A percentile compares a stretch with the other conserved stretches of the same genome.
phyloP scores from a whole-genome alignment of 495 filamentous ascomycete genomes.

The Pseudoneurospora amorphoporcata region DNA sequence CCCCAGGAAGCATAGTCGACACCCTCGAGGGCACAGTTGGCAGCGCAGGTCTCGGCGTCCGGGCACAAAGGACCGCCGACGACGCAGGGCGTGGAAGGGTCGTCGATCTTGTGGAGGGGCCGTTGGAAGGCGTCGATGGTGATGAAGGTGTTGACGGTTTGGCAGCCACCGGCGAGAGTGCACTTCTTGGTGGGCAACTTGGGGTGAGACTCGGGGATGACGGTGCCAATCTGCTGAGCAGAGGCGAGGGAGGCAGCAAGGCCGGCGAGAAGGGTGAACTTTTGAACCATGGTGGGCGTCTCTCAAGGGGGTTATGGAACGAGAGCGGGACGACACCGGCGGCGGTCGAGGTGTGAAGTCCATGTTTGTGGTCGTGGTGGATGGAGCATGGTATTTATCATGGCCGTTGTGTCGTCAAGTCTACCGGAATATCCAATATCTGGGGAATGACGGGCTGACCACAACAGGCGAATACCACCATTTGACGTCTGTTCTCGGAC shows the following conservation, averaged over 20 bases:
- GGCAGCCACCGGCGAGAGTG: slow-evolving; percentile 41
- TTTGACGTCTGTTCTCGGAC: neutral
- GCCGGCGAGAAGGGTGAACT: slow-evolving; percentile 4
- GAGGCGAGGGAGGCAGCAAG: slow-evolving; percentile 4
- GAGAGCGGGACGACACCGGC: neutral
- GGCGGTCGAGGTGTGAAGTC: neutral
- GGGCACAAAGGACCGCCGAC: slow-evolving; percentile 48
- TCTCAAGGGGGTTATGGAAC: neutral
- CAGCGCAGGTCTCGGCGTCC: slow-evolving; percentile 32
- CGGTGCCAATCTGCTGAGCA: slow-evolving; percentile 15
- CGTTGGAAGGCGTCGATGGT: slow-evolving; percentile 45
- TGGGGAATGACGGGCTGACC: neutral
- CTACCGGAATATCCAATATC: neutral
- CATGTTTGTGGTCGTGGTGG: neutral
- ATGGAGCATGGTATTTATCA: neutral
- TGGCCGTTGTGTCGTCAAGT: neutral
- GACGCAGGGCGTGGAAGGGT: slow-evolving; percentile 19
- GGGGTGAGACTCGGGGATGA: slow-evolving; percentile 37
- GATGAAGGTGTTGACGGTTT: slow-evolving; percentile 39
- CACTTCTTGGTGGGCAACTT: slow-evolving; percentile 48
- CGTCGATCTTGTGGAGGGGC: slow-evolving; percentile 13
- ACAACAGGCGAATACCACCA: neutral
- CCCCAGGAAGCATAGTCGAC: slow-evolving; percentile 38
- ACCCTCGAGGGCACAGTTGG: slow-evolving; percentile 44
- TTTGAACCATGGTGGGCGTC: slow-evolving; percentile 5